Conservation (phyloP, 75 land plant genomes). For the Pinus taeda region DNA sequence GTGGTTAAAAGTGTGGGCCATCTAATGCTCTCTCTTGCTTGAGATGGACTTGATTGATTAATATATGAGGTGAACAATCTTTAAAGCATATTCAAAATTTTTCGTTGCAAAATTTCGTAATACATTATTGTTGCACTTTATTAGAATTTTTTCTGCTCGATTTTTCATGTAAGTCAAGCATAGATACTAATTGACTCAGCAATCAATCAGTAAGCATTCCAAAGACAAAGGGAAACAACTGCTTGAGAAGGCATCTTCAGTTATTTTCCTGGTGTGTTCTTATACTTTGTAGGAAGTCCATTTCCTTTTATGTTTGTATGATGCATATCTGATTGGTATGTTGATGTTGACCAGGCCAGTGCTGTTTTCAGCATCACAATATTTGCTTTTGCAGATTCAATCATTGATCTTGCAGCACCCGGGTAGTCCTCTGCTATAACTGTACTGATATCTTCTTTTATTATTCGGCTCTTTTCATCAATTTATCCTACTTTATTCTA, state of each 20-base stretch:
- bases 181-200: not conserved
- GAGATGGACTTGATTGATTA: too few species aligned
- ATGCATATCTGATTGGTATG: not conserved
- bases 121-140: not conserved
- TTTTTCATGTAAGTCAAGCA: not conserved
- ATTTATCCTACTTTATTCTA: too few species aligned
- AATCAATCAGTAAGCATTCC: constrained; percentile 20
- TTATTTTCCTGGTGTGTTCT: constrained; percentile 19
- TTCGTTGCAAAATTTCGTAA: not conserved
- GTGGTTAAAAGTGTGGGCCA: not conserved
- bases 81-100: not conserved
- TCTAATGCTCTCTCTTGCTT: too few species aligned
- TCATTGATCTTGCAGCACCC: too few species aligned
- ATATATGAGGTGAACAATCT: not conserved
- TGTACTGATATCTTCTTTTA: too few species aligned
- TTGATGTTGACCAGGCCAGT: too few species aligned
- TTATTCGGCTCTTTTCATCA: too few species aligned
- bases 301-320: not conserved
- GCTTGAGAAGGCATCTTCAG: constrained; percentile 18
- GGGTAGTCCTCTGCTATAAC: too few species aligned
- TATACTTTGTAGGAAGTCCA: not conserved
- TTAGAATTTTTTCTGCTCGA: not conserved
- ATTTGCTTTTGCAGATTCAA: too few species aligned
- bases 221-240: constrained; percentile 20
- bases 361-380: too few species aligned